Percentiles rank a stretch among this genome's conserved stretches.
These are phyloP conservation scores for Aspergillus cejpii DNA, from an alignment of 2,329 filamentous ascomycete genomes.

Conservation along the genomic window DNA sequence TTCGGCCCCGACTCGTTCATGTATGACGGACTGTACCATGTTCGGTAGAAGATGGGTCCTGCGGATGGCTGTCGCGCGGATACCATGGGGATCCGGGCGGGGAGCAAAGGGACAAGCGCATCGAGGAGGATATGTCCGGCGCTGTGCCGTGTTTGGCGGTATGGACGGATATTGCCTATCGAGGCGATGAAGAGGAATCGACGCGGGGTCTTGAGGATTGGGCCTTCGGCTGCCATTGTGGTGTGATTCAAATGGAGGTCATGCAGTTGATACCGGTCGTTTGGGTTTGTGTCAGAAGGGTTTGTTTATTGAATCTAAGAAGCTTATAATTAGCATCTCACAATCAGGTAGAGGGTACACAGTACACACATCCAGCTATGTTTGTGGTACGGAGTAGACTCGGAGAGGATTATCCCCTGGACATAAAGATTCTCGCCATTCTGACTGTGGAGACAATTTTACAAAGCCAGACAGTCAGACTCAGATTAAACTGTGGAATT, in stretches of 20 bases:
- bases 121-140: conserved; percentile 75
- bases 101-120: conserved; percentile 49
- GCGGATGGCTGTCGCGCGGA: conserved; percentile 48
- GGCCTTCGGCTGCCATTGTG: not conserved
- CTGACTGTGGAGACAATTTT: not conserved
- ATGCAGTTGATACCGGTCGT: not conserved
- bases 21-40: conserved; percentile 62
- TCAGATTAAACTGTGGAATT: no score
- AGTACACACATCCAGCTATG: no score
- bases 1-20: conserved; percentile 83
- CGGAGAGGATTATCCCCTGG: no score
- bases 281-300: not conserved
- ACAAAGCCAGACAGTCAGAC: not conserved
- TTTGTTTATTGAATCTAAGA: not conserved
- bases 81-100: conserved; percentile 38
- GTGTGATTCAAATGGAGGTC: not conserved
- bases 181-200: conserved; percentile 67
- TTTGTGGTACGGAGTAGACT: no score
- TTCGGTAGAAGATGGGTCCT: conserved; percentile 39
- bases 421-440: not conserved
- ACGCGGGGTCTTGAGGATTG: conserved; percentile 15
- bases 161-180: conserved; percentile 72
- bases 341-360: no score
- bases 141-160: conserved; percentile 74
- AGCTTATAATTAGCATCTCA: no score